phyloP scores from a whole-genome alignment of 208 protist species.

The Crithidia acanthocephali region DNA sequence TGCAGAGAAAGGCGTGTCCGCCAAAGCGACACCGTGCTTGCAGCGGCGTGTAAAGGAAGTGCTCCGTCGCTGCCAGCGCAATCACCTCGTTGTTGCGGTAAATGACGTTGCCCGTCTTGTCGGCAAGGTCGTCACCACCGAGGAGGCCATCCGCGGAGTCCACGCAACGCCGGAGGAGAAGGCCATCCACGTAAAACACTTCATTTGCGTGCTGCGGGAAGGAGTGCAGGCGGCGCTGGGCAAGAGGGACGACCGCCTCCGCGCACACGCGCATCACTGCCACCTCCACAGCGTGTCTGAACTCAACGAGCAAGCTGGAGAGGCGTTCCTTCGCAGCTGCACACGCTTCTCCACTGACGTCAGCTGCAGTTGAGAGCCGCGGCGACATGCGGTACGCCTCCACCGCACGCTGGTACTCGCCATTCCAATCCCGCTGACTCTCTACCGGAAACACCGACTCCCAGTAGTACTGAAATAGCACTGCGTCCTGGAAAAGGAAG shows the following conservation, averaged over 20 bases:
- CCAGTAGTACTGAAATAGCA: slow-evolving; percentile 61
- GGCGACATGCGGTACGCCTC: slow-evolving; percentile 26
- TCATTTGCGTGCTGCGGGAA: slow-evolving; percentile 25
- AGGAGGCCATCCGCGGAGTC: slow-evolving; percentile 50
- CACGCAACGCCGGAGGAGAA: slow-evolving; percentile 57
- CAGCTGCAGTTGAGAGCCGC: neutral
- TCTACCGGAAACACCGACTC: neutral
- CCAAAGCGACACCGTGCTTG: slow-evolving; percentile 56
- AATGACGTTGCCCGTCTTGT: slow-evolving; percentile 30
- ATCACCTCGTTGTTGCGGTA: slow-evolving; percentile 41
- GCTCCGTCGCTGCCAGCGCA: slow-evolving; percentile 45
- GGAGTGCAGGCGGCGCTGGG: slow-evolving; percentile 27
- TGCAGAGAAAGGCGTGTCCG: slow-evolving; percentile 59
- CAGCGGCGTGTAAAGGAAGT: slow-evolving; percentile 60
- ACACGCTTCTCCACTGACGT: neutral
- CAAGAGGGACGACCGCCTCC: slow-evolving; percentile 41
- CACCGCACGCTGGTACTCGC: slow-evolving; percentile 43
- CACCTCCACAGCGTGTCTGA: slow-evolving; percentile 36
- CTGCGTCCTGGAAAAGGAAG: slow-evolving; percentile 28
- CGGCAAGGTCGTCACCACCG: slow-evolving; percentile 51
- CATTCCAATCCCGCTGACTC: slow-evolving; percentile 47
- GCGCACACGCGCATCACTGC: slow-evolving; percentile 40
- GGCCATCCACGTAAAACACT: slow-evolving; percentile 45
- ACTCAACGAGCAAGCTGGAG: slow-evolving; percentile 35
- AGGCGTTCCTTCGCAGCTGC: slow-evolving; percentile 3